Conservation (phyloP, 1,139 yeast species). For the Pichia sp. region DNA sequence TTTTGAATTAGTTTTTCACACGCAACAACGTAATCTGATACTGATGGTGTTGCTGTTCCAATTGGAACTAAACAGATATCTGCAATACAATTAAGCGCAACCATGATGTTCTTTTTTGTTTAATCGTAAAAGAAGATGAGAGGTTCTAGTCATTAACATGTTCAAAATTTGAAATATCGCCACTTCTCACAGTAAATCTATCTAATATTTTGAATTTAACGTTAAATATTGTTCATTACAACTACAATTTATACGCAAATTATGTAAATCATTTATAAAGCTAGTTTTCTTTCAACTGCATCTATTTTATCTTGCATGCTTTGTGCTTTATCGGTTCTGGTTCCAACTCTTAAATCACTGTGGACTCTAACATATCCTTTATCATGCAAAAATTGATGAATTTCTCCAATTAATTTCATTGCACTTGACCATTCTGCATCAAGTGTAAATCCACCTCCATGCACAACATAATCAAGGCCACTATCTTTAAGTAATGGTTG, state of each 20-base stretch:
- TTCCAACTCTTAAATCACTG: slow-evolving; percentile 77
- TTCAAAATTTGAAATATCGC: neutral
- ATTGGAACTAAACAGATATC: slow-evolving; percentile 81
- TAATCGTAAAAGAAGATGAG: neutral
- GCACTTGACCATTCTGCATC: slow-evolving; percentile 87
- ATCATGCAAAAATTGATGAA: slow-evolving; percentile 63
- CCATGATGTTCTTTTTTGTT: slow-evolving; percentile 3
- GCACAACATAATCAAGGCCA: slow-evolving; percentile 6
- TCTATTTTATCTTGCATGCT: slow-evolving; percentile 61
- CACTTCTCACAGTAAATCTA: too few relatives aligned
- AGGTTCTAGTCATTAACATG: too few relatives aligned
- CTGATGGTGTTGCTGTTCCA: slow-evolving; percentile 73
- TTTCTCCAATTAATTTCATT: slow-evolving; percentile 63
- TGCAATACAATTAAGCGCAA: slow-evolving; percentile 62
- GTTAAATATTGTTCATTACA: neutral
- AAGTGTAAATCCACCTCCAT: slow-evolving; percentile 60
- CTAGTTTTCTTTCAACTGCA: slow-evolving; percentile 48
- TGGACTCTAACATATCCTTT: slow-evolving; percentile 69
- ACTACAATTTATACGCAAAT: neutral
- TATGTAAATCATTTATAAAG: neutral
- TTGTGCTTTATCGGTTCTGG: slow-evolving; percentile 62
- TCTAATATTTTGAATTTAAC: too few relatives aligned
- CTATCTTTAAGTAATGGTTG: slow-evolving; percentile 2
- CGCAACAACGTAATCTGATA: slow-evolving; percentile 69
- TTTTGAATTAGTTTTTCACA: slow-evolving; percentile 57